phyloP scores from a whole-genome alignment of 1,139 yeast genomes.

The Yamadazyma blattariae region DNA sequence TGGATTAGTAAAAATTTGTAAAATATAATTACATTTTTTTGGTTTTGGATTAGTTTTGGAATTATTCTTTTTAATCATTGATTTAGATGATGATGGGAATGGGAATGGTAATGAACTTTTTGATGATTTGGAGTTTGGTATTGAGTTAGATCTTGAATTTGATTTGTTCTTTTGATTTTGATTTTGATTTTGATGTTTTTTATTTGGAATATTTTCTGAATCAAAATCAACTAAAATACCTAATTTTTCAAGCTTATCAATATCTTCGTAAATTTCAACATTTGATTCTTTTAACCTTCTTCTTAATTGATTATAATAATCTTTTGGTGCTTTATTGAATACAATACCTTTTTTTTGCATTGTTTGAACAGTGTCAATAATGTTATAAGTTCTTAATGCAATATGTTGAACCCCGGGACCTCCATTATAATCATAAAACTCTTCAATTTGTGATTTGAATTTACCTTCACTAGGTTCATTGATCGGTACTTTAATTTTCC shows the following conservation, averaged over 20 bases:
- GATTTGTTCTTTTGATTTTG: too few relatives aligned
- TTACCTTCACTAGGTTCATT: slow-evolving; percentile 77
- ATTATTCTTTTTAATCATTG: too few relatives aligned
- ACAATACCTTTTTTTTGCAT: slow-evolving; percentile 63
- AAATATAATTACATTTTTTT: slow-evolving; percentile 54
- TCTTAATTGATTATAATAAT: slow-evolving; percentile 53
- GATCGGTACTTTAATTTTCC: slow-evolving; percentile 71
- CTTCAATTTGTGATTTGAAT: slow-evolving; percentile 76
- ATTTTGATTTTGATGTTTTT: too few relatives aligned
- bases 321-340: slow-evolving; percentile 56
- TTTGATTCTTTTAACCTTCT: slow-evolving; percentile 37
- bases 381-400: slow-evolving; percentile 63
- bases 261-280: slow-evolving; percentile 45
- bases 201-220: slow-evolving; percentile 42
- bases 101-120: too few relatives aligned
- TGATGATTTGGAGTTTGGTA: too few relatives aligned
- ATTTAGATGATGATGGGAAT: too few relatives aligned
- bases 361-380: slow-evolving; percentile 52
- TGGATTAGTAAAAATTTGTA: slow-evolving; percentile 79
- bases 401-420: slow-evolving; percentile 87
- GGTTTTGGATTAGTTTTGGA: slow-evolving; percentile 22
- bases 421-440: slow-evolving; percentile 67
- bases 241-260: slow-evolving; percentile 35
- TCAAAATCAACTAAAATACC: slow-evolving; percentile 75
- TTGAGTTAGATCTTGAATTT: too few relatives aligned